Base-by-base conservation (phyloP, 495 filamentous ascomycete species). In the Cladorrhinum samala region DNA sequence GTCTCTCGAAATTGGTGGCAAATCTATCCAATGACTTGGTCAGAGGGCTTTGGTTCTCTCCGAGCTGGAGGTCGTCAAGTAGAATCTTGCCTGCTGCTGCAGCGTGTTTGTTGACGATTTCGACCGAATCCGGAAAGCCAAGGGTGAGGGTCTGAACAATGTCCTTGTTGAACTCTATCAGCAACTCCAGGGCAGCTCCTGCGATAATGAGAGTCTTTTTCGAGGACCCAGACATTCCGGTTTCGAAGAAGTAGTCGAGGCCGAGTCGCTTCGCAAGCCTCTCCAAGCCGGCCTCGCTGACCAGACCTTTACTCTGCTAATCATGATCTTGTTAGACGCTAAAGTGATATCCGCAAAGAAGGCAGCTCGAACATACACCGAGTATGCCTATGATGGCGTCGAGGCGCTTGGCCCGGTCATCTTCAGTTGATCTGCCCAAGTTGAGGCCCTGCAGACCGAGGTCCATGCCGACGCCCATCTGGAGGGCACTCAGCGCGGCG, bases 201-300 rank as follows among this genome's bases (percentile, higher is more conserved):
- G 86, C 89, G 52, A 91, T 83, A 44, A 81, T 81, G 55, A 93
- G 70, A 20, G 77, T 83, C 52, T 82, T 69, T 39, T 67, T 75
- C 16, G 66, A 69, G 5, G 66, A 69, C 37, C 59, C 58, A 7
- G 67, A 67, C 49, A 73, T 73, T 4, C 73, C 69, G 14, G 80
- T 76, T 57, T 88, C 85, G 81, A 85, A 87, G 25, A 88, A 71
- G 44, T 77, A 82, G 49, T 93, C 89, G 25, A 96, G 60, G 14
- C 73, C 89, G 51, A 86, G 78, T 19, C 86, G 74, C 57, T 80
- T 77, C 5, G 83, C 86, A 30, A 95, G 59, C 39, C 88, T 77
- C 68, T 92, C 88, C 38, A 97, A 74, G 0, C 88, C 89, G 40
- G 90, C 85, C 47, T 91, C 82, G 46, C 88, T 87, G 27, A 98